Base-by-base conservation (phyloP, 1,139 yeast genomes). In the Schizosaccharomyces versatilis region DNA sequence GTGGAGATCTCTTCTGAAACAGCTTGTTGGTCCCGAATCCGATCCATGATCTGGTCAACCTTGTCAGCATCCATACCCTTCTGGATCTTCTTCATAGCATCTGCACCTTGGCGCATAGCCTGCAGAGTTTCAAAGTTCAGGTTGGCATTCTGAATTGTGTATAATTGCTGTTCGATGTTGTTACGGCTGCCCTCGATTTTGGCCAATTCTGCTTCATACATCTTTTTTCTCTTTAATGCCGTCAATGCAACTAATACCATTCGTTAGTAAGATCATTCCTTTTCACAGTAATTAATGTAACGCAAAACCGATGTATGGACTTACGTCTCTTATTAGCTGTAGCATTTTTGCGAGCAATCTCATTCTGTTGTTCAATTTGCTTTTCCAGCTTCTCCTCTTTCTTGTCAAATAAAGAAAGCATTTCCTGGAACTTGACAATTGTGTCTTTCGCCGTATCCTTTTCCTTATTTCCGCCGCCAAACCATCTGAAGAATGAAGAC, bases 1-100 rank as follows among this genome's bases (percentile, higher is more conserved):
- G 90, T 96, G 54, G 94, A 81, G 57, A 90, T 86, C 71, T 90
- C 98, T 63, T 86, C 95, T 51, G 95, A 85, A 63, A 85, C 74
- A 63, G 88, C 95, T 56, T 90, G 94, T 69, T 90, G 98, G 66
- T 90, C 98, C 63, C 97, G 78, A 60, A 93, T 85, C 61, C 88
- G 95, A 67, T 90, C 98, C 97, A 90, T 90, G n/a, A 97, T 88
- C 63, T 81, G 84, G 67, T 90, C 98, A 53, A 90, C 96, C 71
- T 86, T 88, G 68, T 90, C 98, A 57, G 90, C 86, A 67, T 88
- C 83, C 73, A 90, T 80, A 64, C 88, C 95, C 60, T 88, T 90
- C 67, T 90, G 97, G 64, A 90, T 90, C 64, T 83, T 84, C 68
- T 88, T 86, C 95, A 90, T 85, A 54, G 97, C 98, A 65, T 75